Evolutionary conservation across 306 rosid genomes (phyloP), one percentile per base, ranked within the genome.

Genomic region (Cyamopsis tetragonoloba): DNA sequence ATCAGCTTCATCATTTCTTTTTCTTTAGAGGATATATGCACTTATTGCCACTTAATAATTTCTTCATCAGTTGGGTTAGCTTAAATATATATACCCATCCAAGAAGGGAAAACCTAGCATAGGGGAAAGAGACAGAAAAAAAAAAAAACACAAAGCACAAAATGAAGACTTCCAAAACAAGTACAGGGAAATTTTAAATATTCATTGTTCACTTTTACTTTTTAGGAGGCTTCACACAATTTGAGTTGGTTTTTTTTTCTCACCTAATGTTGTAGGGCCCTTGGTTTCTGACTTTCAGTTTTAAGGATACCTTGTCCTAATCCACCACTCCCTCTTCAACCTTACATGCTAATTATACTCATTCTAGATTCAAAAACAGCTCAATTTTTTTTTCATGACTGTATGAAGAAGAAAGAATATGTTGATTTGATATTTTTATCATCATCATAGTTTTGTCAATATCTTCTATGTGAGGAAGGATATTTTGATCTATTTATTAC

Each of bases 121-220:
- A 14, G 15, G 28, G 13, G 48, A 42, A 42, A 47, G 79, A 62
- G 71, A 60, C 43, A 49, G 39, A 56, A 48, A 66, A 49, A 47
- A 43, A 42, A 30, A n/a, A 28, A 60, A 49, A 81, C 87, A 86
- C 89, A 79, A 67, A 81, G 74, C 87, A 77, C 89, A 75, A 86
- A 84, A 77, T 62, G 66, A 7, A 70, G 79, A 86, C 86, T 87
- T 81, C 93, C 96, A 74, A 89, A 67, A 77, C 75, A 66, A 69
- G 78, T 20, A 56, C 42, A 58, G 35, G 46, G 35, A 80, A 76
- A 32, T 34, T 27, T 79, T 60, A 31, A 67, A 67, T 67, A 63
- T 73, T 62, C 75, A 50, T 48, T n/a, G 55, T 24, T 73, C 67
- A 61, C 84, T 63, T 77, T 56, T 31, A 2, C 18, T 17, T 57